Base-by-base conservation (phyloP, 2,329 filamentous ascomycete species). In the Chalara sp. region DNA sequence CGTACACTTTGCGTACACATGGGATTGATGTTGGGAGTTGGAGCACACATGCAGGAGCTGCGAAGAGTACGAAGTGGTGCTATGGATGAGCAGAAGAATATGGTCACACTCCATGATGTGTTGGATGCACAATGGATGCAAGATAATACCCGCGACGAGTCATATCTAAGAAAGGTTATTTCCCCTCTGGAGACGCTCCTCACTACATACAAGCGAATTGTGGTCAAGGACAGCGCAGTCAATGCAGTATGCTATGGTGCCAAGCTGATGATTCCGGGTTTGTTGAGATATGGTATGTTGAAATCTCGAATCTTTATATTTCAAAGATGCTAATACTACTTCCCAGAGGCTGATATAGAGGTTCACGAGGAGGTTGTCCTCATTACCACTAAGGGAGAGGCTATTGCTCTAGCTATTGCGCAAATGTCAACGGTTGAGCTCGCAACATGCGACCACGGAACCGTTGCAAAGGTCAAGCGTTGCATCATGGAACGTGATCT, bases 401-500 rank as follows among this genome's bases (percentile, higher is more conserved):
- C 93, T 43, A 96, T 99, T 65, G 93, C 93, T 53, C 81, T 99
- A 55, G 93, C 87, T 64, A 95, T 96, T 64, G 90, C 93, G 13
- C 89, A 95, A 71, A 99, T 99, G 93, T 96, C 90, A 39, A 95
- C 91, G 3, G 90, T 96, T 46, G 93, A 97, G 75, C 88, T 99
- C 72, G 89, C 89, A 32, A 92, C 90, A 33, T 97, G 93, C 72
- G 91, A 97, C 68, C 93, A 99, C 72, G 93, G 93, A 63, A 90
- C 96, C 53, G 92, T 97, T 53, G 93, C 93, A 63, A 97, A 96
- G 79, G 89, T 99, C 69, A 99, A 99, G 85, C 86, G 93, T 64
- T 96, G 91, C 72, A 99, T 99, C 72, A 99, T 99, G 93, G 93
- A 99, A 79, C 88, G 93, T 64, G 93, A 97, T 69, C 79, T 97